These are phyloP conservation scores for Ustilago curta DNA, from an alignment of 1,284 basidiomycete species.

Conservation along the genomic window DNA sequence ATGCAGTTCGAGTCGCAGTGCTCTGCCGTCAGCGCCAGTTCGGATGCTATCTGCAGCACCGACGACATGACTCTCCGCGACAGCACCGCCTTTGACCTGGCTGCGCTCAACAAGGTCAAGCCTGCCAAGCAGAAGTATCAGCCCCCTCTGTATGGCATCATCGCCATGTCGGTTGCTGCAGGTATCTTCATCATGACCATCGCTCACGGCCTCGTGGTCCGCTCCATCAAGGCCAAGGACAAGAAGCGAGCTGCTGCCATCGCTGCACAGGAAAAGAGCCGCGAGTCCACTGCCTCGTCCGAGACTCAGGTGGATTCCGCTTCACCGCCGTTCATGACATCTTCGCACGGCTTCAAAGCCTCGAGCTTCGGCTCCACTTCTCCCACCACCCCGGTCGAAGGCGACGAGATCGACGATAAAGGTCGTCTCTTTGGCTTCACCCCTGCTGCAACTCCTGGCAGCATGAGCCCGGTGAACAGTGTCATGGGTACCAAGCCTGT, in stretches of 20 bases:
- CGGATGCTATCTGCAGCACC: slow-evolving; percentile 54
- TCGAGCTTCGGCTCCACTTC: slow-evolving; percentile 11
- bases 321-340: slow-evolving; percentile 12
- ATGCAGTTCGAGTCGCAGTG: slow-evolving; percentile 52
- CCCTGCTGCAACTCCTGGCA: slow-evolving; percentile 17
- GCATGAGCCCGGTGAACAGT: slow-evolving; percentile 15
- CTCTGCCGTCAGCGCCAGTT: slow-evolving; percentile 23
- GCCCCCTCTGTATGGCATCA: slow-evolving; percentile 47
- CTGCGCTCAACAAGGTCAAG: slow-evolving; percentile 31
- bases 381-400: slow-evolving; percentile 26
- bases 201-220: slow-evolving; percentile 51
- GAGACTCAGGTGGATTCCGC: neutral
- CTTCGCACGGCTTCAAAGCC: slow-evolving; percentile 9
- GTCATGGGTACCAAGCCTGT: slow-evolving; percentile 19
- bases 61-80: slow-evolving; percentile 57
- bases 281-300: slow-evolving; percentile 10
- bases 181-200: slow-evolving; percentile 58
- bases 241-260: slow-evolving; percentile 44
- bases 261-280: slow-evolving; percentile 33
- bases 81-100: slow-evolving; percentile 51
- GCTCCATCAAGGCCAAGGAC: slow-evolving; percentile 46
- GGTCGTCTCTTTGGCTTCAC: slow-evolving; percentile 19
- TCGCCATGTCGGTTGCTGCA: slow-evolving; percentile 38
- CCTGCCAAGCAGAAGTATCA: slow-evolving; percentile 18
- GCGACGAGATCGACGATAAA: slow-evolving; percentile 37